Percentiles rank a stretch among this genome's conserved stretches.
Conservation (phyloP, 805 yeast species). For the Peterozyma xylosa region DNA sequence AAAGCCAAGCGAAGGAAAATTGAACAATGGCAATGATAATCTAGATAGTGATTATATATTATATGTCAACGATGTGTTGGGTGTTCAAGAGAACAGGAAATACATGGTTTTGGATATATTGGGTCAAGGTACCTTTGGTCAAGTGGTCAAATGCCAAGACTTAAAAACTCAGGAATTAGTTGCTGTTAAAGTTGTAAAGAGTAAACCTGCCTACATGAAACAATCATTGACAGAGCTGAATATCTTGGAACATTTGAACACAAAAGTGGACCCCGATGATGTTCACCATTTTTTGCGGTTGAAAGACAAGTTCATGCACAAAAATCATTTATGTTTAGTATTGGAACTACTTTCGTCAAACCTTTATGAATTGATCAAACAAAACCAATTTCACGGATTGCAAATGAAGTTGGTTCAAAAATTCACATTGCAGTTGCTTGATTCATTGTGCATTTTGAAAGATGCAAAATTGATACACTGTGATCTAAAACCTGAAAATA, state of each 20-base stretch:
- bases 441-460: conserved; percentile 73
- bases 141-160: conserved; percentile 90
- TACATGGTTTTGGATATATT: conserved; percentile 84
- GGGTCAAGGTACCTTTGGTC: conserved; percentile 98
- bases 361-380: conserved; percentile 83
- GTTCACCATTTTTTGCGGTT: conserved; percentile 70
- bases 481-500: conserved; percentile 95
- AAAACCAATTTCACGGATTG: conserved; percentile 89
- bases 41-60: conserved; percentile 84
- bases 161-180: conserved; percentile 70
- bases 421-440: conserved; percentile 75
- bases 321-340: conserved; percentile 86
- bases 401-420: conserved; percentile 70
- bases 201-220: conserved; percentile 83
- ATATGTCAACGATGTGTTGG: conserved; percentile 90
- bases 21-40: conserved; percentile 82
- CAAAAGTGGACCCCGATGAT: conserved; percentile 59
- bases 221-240: conserved; percentile 90
- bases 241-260: conserved; percentile 73
- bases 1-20: conserved; percentile 79
- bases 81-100: conserved; percentile 76
- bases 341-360: conserved; percentile 86
- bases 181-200: conserved; percentile 91
- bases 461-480: conserved; percentile 86
- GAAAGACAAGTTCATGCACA: conserved; percentile 85